phyloP scores from a whole-genome alignment of 2,329 filamentous ascomycete genomes.

The Microdochium paspali region DNA sequence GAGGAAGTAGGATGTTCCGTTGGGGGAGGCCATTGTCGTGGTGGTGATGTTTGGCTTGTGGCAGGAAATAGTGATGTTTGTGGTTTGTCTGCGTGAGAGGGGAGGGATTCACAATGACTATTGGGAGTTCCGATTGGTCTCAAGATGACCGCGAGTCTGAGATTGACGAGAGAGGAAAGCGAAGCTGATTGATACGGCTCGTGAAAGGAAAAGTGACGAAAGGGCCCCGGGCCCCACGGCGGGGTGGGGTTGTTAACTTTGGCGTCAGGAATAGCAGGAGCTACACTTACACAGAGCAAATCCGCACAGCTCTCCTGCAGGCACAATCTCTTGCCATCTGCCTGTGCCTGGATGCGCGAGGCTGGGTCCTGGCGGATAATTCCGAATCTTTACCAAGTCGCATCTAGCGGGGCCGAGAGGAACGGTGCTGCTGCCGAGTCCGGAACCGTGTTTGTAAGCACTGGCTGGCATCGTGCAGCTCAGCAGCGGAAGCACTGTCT shows the following conservation, averaged over 20 bases:
- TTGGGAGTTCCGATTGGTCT: too few relatives aligned
- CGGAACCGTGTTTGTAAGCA: background rate
- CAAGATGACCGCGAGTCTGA: too few relatives aligned
- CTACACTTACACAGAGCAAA: background rate
- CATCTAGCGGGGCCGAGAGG: too few relatives aligned
- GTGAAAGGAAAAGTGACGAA: background rate
- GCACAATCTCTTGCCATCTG: too few relatives aligned
- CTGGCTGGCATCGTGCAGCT: background rate
- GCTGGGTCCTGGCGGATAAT: too few relatives aligned
- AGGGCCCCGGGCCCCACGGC: background rate
- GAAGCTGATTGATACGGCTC: background rate
- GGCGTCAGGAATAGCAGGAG: background rate
- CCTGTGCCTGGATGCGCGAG: too few relatives aligned
- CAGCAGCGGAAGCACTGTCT: background rate
- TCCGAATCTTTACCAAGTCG: too few relatives aligned
- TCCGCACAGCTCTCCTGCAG: too few relatives aligned
- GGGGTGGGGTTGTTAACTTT: too few relatives aligned
- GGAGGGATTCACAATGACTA: too few relatives aligned
- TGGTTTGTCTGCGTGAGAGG: too few relatives aligned
- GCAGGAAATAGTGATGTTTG: too few relatives aligned
- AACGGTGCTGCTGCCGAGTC: background rate
- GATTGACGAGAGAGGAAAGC: background rate
- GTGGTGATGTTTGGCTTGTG: background rate
- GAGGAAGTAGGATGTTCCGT: conserved; percentile 19
- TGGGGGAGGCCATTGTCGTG: conserved; percentile 11